A percentile compares a stretch with the other conserved stretches of the same genome.
These are phyloP conservation scores for Mycena leptocephala DNA, from an alignment of 768 basidiomycete genomes.

Conservation along the genomic window DNA sequence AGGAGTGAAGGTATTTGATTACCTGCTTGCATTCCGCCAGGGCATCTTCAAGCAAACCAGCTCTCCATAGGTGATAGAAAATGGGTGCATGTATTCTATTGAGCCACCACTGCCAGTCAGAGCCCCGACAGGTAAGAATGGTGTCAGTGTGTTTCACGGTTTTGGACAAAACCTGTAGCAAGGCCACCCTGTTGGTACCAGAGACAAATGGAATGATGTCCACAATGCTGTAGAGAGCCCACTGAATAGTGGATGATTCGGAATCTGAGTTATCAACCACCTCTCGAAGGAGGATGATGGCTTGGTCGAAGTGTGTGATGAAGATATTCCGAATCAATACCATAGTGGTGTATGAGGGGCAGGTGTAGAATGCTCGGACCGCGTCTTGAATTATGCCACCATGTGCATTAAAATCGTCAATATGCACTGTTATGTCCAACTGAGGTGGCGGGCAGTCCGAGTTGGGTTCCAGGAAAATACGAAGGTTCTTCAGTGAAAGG, in stretches of 20 bases:
- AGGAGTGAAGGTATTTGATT: too few relatives aligned
- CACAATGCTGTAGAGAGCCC: not conserved
- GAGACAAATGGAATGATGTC: too few relatives aligned
- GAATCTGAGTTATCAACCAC: not conserved
- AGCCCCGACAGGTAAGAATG: too few relatives aligned
- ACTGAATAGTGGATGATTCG: not conserved
- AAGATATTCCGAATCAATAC: not conserved
- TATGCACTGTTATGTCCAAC: too few relatives aligned
- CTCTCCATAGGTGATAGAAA: too few relatives aligned
- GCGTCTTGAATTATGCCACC: not conserved
- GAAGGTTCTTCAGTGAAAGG: not conserved
- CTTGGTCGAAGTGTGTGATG: not conserved
- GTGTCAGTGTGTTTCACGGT: too few relatives aligned
- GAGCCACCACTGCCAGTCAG: too few relatives aligned
- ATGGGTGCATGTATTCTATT: too few relatives aligned
- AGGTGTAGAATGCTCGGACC: not conserved
- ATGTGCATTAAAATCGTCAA: not conserved
- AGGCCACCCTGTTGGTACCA: too few relatives aligned
- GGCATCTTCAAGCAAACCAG: too few relatives aligned
- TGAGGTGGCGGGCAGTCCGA: not conserved
- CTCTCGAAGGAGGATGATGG: not conserved
- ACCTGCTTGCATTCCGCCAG: too few relatives aligned
- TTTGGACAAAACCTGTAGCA: too few relatives aligned
- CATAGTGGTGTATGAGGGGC: not conserved
- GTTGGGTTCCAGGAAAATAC: conserved; percentile 6